phyloP scores from a whole-genome alignment of 1,284 basidiomycete genomes.

The Inonotus obliquus region DNA sequence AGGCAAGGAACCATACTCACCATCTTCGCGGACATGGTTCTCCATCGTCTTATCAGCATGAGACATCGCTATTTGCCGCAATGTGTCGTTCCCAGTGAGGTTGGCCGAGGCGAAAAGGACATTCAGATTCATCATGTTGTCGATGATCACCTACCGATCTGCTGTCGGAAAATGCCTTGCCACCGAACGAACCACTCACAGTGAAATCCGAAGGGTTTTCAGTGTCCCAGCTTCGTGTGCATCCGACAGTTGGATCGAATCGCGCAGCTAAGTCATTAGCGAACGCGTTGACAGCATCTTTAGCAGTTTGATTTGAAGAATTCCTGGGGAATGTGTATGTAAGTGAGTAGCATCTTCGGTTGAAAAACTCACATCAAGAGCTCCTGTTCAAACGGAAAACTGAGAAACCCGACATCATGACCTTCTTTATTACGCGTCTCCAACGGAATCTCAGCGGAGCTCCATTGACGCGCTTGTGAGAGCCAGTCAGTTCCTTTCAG shows the following conservation, averaged over 20 bases:
- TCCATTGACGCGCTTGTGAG: constrained; percentile 20
- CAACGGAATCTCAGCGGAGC: constrained; percentile 18
- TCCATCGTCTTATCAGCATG: constrained; percentile 23
- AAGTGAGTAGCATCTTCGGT: background rate
- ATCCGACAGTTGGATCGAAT: constrained; percentile 41
- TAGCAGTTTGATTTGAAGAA: constrained; percentile 41
- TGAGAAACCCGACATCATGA: constrained; percentile 25
- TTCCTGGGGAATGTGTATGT: constrained; percentile 30
- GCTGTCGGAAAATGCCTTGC: background rate
- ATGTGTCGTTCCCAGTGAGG: constrained; percentile 22
- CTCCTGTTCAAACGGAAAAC: constrained; percentile 24
- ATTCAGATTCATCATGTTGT: constrained; percentile 26
- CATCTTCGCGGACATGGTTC: constrained; percentile 24
- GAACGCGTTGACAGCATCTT: constrained; percentile 38
- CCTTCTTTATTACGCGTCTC: constrained; percentile 19
- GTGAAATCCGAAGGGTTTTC: constrained; percentile 20
- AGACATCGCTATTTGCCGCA: constrained; percentile 22
- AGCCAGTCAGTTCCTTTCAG: constrained; percentile 23
- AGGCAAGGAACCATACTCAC: constrained; percentile 21
- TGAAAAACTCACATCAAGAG: constrained; percentile 21
- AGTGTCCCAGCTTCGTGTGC: constrained; percentile 35
- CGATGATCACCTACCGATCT: constrained; percentile 22
- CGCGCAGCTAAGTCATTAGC: constrained; percentile 40
- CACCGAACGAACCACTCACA: background rate
- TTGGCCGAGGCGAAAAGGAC: constrained; percentile 22